Conservation (phyloP, 805 yeast species). For the Wickerhamiella qilinensis region DNA sequence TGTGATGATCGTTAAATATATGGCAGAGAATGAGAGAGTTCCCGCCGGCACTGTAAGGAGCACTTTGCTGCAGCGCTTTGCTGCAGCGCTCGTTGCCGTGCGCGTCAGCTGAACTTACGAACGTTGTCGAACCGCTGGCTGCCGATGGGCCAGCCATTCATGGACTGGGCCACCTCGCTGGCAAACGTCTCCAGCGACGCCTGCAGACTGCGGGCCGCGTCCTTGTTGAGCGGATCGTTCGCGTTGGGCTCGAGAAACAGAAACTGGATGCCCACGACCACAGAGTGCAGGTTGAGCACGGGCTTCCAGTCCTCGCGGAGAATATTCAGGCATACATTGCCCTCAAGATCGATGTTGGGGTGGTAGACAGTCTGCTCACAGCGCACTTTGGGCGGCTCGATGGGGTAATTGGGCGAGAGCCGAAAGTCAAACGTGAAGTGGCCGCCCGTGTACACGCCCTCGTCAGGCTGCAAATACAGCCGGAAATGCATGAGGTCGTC, state of each 20-base stretch:
- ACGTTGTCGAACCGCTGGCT: constrained; percentile 51
- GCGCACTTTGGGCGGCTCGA: constrained; percentile 76
- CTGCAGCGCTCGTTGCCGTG: no score
- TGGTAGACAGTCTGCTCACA: constrained; percentile 66
- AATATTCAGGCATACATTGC: constrained; percentile 83
- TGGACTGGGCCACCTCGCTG: constrained; percentile 39
- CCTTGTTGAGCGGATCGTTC: constrained; percentile 81
- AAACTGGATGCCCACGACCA: constrained; percentile 71
- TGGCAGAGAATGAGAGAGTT: no score
- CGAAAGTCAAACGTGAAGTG: constrained; percentile 50
- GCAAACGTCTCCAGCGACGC: constrained; percentile 32
- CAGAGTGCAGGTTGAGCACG: constrained; percentile 63
- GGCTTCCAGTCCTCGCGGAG: constrained; percentile 96
- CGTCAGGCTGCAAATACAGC: constrained; percentile 44
- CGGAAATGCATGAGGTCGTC: constrained; percentile 45
- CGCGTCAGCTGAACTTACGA: no score
- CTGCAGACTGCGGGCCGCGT: constrained; percentile 51
- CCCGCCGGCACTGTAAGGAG: no score
- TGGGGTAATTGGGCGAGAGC: constrained; percentile 65
- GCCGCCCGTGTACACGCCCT: constrained; percentile 60
- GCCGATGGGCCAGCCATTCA: constrained; percentile 58
- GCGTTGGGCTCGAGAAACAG: constrained; percentile 83
- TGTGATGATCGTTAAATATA: no score
- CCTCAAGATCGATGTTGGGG: constrained; percentile 82
- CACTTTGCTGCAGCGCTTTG: no score